These are phyloP conservation scores for Xerocomus minutiporus DNA, from an alignment of 1,284 basidiomycete species.

Conservation along the genomic window DNA sequence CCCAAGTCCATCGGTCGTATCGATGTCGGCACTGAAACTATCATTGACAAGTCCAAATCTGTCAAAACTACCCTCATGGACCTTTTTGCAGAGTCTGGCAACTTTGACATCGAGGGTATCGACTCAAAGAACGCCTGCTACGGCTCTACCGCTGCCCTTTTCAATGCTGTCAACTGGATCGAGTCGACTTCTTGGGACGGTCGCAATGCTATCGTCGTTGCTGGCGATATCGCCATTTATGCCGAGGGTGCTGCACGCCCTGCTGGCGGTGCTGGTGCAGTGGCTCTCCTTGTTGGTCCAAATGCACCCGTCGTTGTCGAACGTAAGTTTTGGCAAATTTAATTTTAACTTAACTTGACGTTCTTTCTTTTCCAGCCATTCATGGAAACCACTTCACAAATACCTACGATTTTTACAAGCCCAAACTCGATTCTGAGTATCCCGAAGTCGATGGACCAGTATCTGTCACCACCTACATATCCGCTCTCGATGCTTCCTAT, in stretches of 20 bases:
- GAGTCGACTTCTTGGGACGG: slow-evolving; percentile 98
- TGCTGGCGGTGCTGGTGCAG: slow-evolving; percentile 95
- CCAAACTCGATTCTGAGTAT: slow-evolving; percentile 88
- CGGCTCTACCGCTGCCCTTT: slow-evolving; percentile 95
- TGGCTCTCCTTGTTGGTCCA: slow-evolving; percentile 93
- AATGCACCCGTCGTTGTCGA: slow-evolving; percentile 93
- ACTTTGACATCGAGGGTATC: slow-evolving; percentile 97
- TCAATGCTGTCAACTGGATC: slow-evolving; percentile 97
- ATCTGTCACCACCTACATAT: slow-evolving; percentile 93
- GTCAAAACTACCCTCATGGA: slow-evolving; percentile 99
- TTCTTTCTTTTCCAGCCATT: slow-evolving; percentile 58
- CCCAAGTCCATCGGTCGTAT: slow-evolving; percentile 94
- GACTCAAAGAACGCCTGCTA: slow-evolving; percentile 99
- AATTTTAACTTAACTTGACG: slow-evolving; percentile 10
- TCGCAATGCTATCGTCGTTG: slow-evolving; percentile 95
- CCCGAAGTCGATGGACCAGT: slow-evolving; percentile 97
- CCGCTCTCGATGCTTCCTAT: slow-evolving; percentile 91
- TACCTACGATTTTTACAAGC: slow-evolving; percentile 98
- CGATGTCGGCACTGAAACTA: slow-evolving; percentile 97
- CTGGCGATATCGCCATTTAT: slow-evolving; percentile 97
- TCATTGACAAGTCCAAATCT: slow-evolving; percentile 99
- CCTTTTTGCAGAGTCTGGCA: slow-evolving; percentile 87
- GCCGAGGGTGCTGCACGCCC: slow-evolving; percentile 94
- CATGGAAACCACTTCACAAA: slow-evolving; percentile 98
- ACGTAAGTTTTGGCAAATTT: slow-evolving; percentile 58